Conservation (phyloP, 2,329 filamentous ascomycete genomes). For the Alternaria solani region DNA sequence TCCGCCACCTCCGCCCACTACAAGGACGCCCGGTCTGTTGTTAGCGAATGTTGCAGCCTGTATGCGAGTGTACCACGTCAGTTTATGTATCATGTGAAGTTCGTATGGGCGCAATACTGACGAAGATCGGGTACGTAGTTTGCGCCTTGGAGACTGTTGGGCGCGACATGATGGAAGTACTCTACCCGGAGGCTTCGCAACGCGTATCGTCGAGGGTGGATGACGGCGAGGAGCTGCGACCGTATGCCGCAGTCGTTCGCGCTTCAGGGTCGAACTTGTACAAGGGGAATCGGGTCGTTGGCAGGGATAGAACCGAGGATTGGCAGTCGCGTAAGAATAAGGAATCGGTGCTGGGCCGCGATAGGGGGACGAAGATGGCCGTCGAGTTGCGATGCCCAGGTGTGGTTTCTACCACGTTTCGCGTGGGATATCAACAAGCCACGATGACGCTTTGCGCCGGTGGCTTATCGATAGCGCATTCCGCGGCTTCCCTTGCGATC, state of each 20-base stretch:
- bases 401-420: conserved; percentile 28
- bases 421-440: conserved; percentile 19
- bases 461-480: conserved; percentile 24
- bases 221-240: neutral
- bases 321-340: conserved; percentile 5
- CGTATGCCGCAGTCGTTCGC: conserved; percentile 2
- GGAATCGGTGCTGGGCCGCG: neutral
- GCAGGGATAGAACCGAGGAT: neutral
- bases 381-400: conserved; percentile 6
- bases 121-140: conserved; percentile 21
- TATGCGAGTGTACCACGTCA: neutral
- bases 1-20: conserved; percentile 89
- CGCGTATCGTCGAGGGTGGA: neutral
- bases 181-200: neutral
- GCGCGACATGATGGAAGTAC: conserved; percentile 35
- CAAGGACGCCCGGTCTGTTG: conserved; percentile 71
- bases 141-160: conserved; percentile 42
- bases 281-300: neutral
- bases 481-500: neutral
- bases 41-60: conserved; percentile 82
- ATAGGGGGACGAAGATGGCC: neutral
- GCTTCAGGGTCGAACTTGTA: conserved; percentile 6
- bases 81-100: neutral
- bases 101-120: neutral
- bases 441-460: conserved; percentile 5